Evolutionary conservation across 1,284 basidiomycete species (phyloP), one percentile per base, ranked within the genome.

Genomic region (Naganishia liquefaciens): DNA sequence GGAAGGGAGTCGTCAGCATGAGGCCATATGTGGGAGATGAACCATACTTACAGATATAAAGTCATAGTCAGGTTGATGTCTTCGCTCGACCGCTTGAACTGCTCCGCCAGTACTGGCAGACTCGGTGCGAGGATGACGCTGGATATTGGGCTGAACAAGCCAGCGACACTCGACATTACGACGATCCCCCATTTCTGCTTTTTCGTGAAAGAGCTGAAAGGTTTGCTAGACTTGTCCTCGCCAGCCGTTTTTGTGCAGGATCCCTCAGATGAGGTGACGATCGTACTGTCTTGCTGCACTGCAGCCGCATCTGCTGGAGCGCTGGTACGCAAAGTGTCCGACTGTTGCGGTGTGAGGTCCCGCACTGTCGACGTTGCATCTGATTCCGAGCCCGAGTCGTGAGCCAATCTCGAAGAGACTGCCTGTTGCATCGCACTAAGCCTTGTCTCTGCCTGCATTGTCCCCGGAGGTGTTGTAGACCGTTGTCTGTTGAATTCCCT

Each of bases 41-140:
- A 37, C 28, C 30, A 13, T 13, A 23, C 51, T 33, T n/a, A 75
- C 73, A 79, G 72, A 57, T 77, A 79, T 30, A 77, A 62, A 0
- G 78, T 78, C 13, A 80, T 73, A 0, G 74, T 75, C n/a, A 78
- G 69, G 10, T 74, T 73, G 54, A 80, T 77, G 28, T 73, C 69
- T 53, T 73, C 70, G 54, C 74, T 72, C 10, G 70, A 64, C 13
- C 67, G 64, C 54, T 68, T 21, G 65, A 80, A 79, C 5, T 69
- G 74, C 2, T 42, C 42, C 0, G 76, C 69, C 0, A 80, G 63
- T 5, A 69, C 66, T 0, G 78, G 78, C 17, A 76, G 73, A 30
- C 72, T 74, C 2, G 75, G 76, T 2, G 72, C 73, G 52, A 73
- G 76, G 53, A 75, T 77, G 60, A 73, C 74, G 40, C 70, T 71